phyloP scores from a whole-genome alignment of 2,329 filamentous ascomycete species.

The Zymoseptoria crescenta region DNA sequence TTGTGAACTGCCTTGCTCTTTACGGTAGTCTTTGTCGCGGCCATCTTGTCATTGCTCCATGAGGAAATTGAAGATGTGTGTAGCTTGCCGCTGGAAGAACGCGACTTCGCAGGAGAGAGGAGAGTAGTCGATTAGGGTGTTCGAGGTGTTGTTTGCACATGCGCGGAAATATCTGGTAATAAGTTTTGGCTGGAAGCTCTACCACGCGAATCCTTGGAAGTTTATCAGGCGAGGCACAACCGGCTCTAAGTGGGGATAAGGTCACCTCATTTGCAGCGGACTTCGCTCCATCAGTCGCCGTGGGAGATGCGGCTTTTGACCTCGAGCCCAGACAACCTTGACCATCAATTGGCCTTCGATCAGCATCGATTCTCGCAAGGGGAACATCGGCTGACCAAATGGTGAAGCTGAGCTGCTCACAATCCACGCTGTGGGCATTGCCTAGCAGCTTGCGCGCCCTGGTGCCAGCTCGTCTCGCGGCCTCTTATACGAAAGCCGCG shows the following conservation, averaged over 20 bases:
- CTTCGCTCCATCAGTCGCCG: background rate
- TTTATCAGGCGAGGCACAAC: background rate
- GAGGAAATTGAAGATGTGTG: background rate
- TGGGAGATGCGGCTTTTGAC: background rate
- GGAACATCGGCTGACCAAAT: constrained; percentile 1
- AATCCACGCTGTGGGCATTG: constrained; percentile 11
- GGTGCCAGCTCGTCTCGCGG: constrained; percentile 16
- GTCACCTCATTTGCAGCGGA: background rate
- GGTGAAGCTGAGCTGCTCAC: constrained; percentile 9
- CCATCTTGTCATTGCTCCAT: constrained; percentile 28
- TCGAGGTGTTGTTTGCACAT: background rate
- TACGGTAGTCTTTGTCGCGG: constrained; percentile 35
- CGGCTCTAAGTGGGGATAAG: background rate
- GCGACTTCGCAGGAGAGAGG: background rate
- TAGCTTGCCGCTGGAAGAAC: constrained; percentile 3
- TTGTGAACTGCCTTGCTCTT: constrained; percentile 39
- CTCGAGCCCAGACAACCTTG: background rate
- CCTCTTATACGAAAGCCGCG: constrained; percentile 4
- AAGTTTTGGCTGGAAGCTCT: background rate
- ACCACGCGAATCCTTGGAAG: background rate
- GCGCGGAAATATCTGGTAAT: background rate
- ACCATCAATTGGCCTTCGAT: background rate
- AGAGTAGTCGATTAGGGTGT: too few species aligned
- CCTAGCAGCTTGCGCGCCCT: constrained; percentile 14
- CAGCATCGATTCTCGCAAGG: background rate